Percentiles rank a stretch among this genome's conserved stretches.
Conservation (phyloP, 2,329 filamentous ascomycete genomes). For the Pseudogymnoascus sp. region DNA sequence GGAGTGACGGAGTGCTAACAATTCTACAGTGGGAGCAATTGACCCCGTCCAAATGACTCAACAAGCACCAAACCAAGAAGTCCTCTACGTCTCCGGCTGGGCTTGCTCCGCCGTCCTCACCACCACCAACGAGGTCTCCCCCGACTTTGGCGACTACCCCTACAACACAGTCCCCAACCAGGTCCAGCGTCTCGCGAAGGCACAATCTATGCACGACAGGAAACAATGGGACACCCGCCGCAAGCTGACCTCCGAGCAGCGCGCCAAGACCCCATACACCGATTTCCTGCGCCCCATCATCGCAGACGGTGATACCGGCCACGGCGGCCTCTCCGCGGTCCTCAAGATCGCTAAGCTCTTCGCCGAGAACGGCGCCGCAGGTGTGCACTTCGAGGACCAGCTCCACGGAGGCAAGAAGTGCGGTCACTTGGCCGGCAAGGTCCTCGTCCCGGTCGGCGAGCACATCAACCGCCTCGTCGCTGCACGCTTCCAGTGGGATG, state of each 20-base stretch:
- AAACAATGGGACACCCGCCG: conserved; percentile 85
- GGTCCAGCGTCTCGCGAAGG: conserved; percentile 91
- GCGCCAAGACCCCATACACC: conserved; percentile 68
- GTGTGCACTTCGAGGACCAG: conserved; percentile 96
- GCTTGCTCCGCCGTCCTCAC: conserved; percentile 91
- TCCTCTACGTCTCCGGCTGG: conserved; percentile 95
- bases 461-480: conserved; percentile 94
- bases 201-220: conserved; percentile 92
- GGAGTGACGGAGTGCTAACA: conserved; percentile 13
- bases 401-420: conserved; percentile 98
- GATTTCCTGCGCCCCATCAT: conserved; percentile 94
- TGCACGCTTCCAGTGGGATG: conserved; percentile 92
- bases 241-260: conserved; percentile 65
- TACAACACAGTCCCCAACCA: conserved; percentile 99
- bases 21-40: conserved; percentile 74
- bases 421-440: conserved; percentile 91
- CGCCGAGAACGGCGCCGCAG: conserved; percentile 91
- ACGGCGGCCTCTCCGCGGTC: conserved; percentile 86
- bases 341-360: conserved; percentile 96
- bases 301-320: conserved; percentile 92
- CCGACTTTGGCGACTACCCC: conserved; percentile 96
- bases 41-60: conserved; percentile 99
- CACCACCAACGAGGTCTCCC: conserved; percentile 91
- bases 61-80: conserved; percentile 90
- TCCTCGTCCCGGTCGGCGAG: conserved; percentile 85